Evolutionary conservation across 768 basidiomycete species (phyloP).

Genomic region (Porpolomopsis calyptriformis): DNA sequence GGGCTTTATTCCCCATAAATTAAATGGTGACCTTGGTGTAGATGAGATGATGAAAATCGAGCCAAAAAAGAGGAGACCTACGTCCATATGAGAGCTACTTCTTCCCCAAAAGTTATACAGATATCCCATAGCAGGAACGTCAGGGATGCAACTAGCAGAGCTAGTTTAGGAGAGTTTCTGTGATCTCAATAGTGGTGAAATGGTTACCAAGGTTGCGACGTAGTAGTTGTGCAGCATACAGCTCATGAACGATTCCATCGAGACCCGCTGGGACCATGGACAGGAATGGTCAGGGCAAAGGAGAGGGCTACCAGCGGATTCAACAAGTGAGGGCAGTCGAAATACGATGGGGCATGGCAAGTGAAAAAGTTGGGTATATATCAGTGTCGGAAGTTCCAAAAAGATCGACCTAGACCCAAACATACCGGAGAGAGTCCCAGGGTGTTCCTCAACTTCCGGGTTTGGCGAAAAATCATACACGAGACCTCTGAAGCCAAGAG

Average conservation of each 20-base stretch:
- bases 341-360: neutral
- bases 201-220: conserved; percentile 3
- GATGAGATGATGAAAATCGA: neutral
- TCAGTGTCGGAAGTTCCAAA: neutral
- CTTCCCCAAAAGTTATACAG: conserved; percentile 9
- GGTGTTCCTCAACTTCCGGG: neutral
- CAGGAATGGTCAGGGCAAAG: neutral
- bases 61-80: neutral
- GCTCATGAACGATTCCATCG: neutral
- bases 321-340: neutral
- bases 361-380: neutral
- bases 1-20: conserved; percentile 5
- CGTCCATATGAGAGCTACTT: conserved; percentile 9
- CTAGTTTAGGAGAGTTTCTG: neutral
- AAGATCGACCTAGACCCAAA: neutral
- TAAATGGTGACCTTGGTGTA: conserved; percentile 1
- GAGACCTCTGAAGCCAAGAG: no score
- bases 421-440: neutral
- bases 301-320: neutral
- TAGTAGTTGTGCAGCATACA: conserved; percentile 1
- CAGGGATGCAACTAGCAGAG: conserved; percentile 3
- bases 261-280: neutral
- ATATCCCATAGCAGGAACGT: conserved; percentile 9
- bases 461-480: neutral
- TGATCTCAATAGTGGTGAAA: neutral